A percentile compares a stretch with the other conserved stretches of the same genome.
phyloP scores from a whole-genome alignment of 805 yeast species.

The Priceomyces haplophilus region DNA sequence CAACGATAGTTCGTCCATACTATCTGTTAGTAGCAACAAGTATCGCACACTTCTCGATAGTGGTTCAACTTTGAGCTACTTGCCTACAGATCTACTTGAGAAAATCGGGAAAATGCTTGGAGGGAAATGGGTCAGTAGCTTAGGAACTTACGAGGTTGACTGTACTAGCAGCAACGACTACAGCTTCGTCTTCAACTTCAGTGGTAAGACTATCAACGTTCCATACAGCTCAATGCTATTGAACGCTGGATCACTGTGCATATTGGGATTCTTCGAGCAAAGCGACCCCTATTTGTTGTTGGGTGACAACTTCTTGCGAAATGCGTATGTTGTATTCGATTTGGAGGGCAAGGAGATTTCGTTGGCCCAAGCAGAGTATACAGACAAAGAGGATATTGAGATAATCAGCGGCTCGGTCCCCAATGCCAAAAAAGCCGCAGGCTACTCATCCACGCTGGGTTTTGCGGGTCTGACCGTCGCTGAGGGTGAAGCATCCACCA shows the following conservation, averaged over 20 bases:
- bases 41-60: constrained; percentile 31
- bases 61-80: constrained; percentile 39
- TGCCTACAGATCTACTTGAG: constrained; percentile 38
- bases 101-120: constrained; percentile 34
- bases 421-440: constrained; percentile 47
- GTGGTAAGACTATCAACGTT: constrained; percentile 53
- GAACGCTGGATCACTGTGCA: constrained; percentile 17
- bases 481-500: constrained; percentile 10
- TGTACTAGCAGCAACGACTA: constrained; percentile 34
- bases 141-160: constrained; percentile 45
- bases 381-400: constrained; percentile 41
- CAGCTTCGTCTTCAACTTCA: constrained; percentile 48
- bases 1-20: constrained; percentile 10
- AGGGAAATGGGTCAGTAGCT: constrained; percentile 38
- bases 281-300: constrained; percentile 33
- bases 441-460: constrained; percentile 38
- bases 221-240: constrained; percentile 39
- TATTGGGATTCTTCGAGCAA: constrained; percentile 26
- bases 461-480: constrained; percentile 2
- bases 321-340: constrained; percentile 65
- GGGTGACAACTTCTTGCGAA: constrained; percentile 65
- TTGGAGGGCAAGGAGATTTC: constrained; percentile 56
- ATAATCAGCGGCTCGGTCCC: constrained; percentile 47
- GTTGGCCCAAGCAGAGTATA: constrained; percentile 38
- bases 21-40: constrained; percentile 15